Percentiles rank a stretch among this genome's conserved stretches.
These are phyloP conservation scores for Benincasa hispida DNA, from an alignment of 306 rosid genomes.

Conservation along the genomic window DNA sequence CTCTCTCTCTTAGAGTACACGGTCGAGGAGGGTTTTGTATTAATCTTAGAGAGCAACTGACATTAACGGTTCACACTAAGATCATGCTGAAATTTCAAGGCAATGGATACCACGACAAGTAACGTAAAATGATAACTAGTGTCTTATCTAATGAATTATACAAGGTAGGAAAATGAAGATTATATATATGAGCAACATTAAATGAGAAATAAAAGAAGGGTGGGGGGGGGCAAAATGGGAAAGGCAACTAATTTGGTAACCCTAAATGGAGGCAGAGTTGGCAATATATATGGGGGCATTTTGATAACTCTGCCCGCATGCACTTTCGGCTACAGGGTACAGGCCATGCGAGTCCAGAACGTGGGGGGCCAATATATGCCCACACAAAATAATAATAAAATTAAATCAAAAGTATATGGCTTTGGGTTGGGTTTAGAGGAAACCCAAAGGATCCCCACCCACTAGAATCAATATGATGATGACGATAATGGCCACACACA, in stretches of 20 bases:
- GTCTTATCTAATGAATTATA: too few species aligned
- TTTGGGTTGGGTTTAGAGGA: neutral
- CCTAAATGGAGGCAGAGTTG: constrained; percentile 1
- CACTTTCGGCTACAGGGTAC: constrained; percentile 4
- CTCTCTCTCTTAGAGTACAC: too few species aligned
- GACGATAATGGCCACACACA: neutral
- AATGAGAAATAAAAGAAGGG: neutral
- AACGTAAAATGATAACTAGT: too few species aligned
- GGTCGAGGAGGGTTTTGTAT: too few species aligned
- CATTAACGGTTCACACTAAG: too few species aligned
- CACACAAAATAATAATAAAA: too few species aligned
- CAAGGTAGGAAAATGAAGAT: too few species aligned
- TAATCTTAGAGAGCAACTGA: too few species aligned
- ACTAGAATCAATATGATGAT: neutral
- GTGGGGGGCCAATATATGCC: neutral
- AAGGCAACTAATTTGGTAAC: neutral
- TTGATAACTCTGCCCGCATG: neutral
- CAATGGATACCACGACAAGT: too few species aligned
- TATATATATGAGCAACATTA: too few species aligned
- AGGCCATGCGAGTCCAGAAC: constrained; percentile 2
- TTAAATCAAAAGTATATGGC: neutral
- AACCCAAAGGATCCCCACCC: neutral
- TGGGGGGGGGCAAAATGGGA: neutral
- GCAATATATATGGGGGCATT: neutral
- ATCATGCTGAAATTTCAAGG: too few species aligned